Conservation (phyloP, 805 yeast species). For the Cyberlindnera xylosilytica region DNA sequence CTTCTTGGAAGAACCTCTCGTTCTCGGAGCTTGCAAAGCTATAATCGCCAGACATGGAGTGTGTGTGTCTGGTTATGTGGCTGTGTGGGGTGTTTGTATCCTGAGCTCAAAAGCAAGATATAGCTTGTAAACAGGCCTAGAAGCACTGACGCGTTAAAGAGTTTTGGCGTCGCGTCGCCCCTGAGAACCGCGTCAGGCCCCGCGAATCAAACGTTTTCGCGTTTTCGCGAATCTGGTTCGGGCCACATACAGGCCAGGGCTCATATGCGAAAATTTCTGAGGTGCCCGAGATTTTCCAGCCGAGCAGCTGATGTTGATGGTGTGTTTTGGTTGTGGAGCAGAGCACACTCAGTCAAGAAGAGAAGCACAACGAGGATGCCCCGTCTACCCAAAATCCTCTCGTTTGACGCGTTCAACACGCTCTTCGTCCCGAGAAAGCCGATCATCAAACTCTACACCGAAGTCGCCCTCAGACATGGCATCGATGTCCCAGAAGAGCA, state of each 20-base stretch:
- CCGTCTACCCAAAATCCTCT: constrained; percentile 36
- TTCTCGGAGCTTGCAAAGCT: not conserved
- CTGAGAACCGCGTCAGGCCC: too few species aligned
- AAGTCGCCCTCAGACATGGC: constrained; percentile 45
- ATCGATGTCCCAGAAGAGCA: constrained; percentile 28
- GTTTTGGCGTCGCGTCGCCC: too few species aligned
- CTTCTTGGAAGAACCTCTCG: constrained; percentile 6
- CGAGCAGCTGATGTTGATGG: not conserved
- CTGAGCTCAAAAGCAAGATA: too few species aligned
- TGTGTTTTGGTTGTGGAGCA: too few species aligned
- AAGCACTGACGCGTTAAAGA: too few species aligned
- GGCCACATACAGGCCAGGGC: constrained; percentile 9
- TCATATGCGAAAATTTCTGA: constrained; percentile 2
- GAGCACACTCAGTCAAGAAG: too few species aligned
- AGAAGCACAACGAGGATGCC: constrained; percentile 2
- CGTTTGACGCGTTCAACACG: constrained; percentile 70
- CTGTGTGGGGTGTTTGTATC: too few species aligned
- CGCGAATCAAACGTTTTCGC: too few species aligned
- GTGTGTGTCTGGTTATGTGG: too few species aligned
- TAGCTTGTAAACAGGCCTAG: too few species aligned
- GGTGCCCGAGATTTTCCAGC: too few species aligned
- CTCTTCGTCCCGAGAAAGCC: constrained; percentile 55
- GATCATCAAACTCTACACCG: constrained; percentile 50
- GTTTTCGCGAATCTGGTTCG: too few species aligned
- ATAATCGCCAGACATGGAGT: not conserved